Evolutionary conservation across 257 asterid genomes (phyloP).

Genomic region (Solanum etuberosum): DNA sequence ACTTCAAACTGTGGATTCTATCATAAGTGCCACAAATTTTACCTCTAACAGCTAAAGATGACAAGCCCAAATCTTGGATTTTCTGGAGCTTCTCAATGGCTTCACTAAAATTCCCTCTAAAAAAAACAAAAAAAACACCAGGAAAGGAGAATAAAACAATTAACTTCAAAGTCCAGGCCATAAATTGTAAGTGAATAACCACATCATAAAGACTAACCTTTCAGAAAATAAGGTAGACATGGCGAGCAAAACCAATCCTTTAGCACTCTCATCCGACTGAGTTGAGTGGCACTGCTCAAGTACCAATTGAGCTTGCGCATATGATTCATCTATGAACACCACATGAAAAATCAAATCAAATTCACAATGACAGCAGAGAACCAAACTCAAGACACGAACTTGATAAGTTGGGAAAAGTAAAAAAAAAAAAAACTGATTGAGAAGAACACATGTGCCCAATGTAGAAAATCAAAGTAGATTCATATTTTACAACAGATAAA

Average conservation of each 20-base stretch:
- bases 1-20: not conserved
- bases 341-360: not conserved
- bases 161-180: not conserved
- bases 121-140: not conserved
- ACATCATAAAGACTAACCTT: slow-evolving; percentile 28
- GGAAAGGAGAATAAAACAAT: not conserved
- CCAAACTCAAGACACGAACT: not conserved
- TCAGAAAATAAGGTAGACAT: slow-evolving; percentile 67
- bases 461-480: not conserved
- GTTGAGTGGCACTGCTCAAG: slow-evolving; percentile 81
- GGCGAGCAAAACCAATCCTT: slow-evolving; percentile 70
- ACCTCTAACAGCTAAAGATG: slow-evolving; percentile 70
- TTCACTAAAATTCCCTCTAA: slow-evolving; percentile 55
- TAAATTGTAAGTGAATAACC: not conserved
- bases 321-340: slow-evolving; percentile 50
- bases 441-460: not conserved
- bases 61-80: slow-evolving; percentile 41
- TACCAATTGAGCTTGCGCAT: slow-evolving; percentile 54
- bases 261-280: slow-evolving; percentile 62
- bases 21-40: not conserved
- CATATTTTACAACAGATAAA: not conserved
- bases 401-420: not conserved
- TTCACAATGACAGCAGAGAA: not conserved
- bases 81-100: slow-evolving; percentile 68
- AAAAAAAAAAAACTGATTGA: not conserved